Evolutionary conservation across 2,329 filamentous ascomycete species (phyloP), one percentile per base, ranked within the genome.

Genomic region (Trichoderma atroviride): DNA sequence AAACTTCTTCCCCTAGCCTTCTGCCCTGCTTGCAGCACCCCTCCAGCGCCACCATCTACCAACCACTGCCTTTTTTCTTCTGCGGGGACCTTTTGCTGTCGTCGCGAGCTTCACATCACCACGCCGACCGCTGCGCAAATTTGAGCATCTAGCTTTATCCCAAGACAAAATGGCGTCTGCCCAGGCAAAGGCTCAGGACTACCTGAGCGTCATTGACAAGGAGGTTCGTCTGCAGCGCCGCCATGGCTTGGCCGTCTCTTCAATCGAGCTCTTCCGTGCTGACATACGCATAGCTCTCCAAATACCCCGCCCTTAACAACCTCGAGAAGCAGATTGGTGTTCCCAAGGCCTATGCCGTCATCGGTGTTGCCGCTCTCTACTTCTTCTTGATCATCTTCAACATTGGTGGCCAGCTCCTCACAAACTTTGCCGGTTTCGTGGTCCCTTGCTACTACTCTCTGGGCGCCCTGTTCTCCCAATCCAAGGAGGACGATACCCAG

Each of bases 301-400:
- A 94, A 82, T 96, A 96, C 84, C 91, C 91, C 76, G 82, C 87
- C 77, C 88, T 96, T 80, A 91, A 90, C 87, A 93, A 95, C 84
- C 87, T 96, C 77, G 93, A 96, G 88, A 92, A 90, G 87, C 89
- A 92, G 82, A 91, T 91, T 73, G 89, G 88, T 70, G 87, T 96
- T 62, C 93, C 93, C 79, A 96, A 96, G 86, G 91, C 92, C 77
- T 96, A 96, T 80, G 91, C 89, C 74, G 87, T 92, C 78, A 89
- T 95, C 75, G 93, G 92, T 76, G 78, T 93, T 70, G 90, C 82
- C 71, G 89, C 89, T 63, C 88, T 94, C 74, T 96, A 96, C 86
- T 93, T 96, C 84, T 93, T 95, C 85, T 88, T 96, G 75, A 92
- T 96, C 83, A 89, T 96, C 84, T 94, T 96, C 87, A 96, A 96